Conservation (phyloP, 2,329 filamentous ascomycete genomes). For the Diaporthe citrichinensis region DNA sequence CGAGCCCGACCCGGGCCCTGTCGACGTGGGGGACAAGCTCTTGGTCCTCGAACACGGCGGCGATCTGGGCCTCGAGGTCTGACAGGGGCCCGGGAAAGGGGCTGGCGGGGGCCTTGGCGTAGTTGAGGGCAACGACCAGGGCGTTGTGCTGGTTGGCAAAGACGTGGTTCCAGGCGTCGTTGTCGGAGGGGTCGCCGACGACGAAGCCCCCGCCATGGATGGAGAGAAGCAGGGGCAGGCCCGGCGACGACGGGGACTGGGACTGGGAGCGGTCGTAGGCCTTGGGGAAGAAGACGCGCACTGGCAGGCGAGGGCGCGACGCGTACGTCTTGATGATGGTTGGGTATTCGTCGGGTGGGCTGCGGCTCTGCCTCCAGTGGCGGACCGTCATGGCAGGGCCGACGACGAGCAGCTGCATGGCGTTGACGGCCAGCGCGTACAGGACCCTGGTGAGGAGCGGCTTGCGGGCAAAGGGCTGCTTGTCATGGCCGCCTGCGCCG, state of each 20-base stretch:
- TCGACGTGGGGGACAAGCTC: slow-evolving; percentile 59
- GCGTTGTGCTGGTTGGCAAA: slow-evolving; percentile 57
- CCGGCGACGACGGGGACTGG: slow-evolving; percentile 42
- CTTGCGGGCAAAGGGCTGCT: neutral
- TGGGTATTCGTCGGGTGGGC: slow-evolving; percentile 12
- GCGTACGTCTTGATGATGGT: slow-evolving; percentile 38
- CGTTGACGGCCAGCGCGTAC: neutral
- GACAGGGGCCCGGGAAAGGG: slow-evolving; percentile 60
- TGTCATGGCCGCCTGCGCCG: neutral
- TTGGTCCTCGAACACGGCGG: slow-evolving; percentile 58
- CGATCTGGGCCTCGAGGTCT: slow-evolving; percentile 61
- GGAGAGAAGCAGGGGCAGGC: slow-evolving; percentile 60
- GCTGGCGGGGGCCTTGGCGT: slow-evolving; percentile 60
- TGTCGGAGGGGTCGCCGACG: slow-evolving; percentile 58
- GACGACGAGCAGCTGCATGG: slow-evolving; percentile 33
- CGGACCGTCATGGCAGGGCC: slow-evolving; percentile 24
- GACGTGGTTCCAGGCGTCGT: slow-evolving; percentile 61
- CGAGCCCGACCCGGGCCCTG: slow-evolving; percentile 55
- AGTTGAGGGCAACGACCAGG: slow-evolving; percentile 65
- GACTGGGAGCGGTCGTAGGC: slow-evolving; percentile 46
- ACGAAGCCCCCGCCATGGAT: slow-evolving; percentile 68
- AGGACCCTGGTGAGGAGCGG: slow-evolving; percentile 31
- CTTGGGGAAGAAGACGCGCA: slow-evolving; percentile 56
- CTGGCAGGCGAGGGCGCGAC: slow-evolving; percentile 33
- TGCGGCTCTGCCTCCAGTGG: slow-evolving; percentile 21